Evolutionary conservation across 2,329 filamentous ascomycete species (phyloP), one percentile per base, ranked within the genome.

Genomic region (Aspergillus sp.): DNA sequence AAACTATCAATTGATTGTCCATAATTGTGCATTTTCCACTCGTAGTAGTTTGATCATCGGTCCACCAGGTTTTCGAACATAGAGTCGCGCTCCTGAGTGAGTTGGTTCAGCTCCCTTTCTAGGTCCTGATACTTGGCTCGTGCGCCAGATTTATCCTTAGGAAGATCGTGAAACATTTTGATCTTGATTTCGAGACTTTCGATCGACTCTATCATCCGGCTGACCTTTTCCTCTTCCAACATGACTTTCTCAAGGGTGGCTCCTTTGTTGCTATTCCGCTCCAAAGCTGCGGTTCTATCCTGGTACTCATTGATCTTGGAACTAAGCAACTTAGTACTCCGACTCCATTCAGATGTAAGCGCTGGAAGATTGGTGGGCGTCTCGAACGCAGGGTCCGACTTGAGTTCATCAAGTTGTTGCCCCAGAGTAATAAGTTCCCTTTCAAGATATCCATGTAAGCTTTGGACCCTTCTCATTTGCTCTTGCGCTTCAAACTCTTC

Each of bases 41-140:
- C 12, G 33, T 41, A 55, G 15, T 37, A 19, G 33, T 47, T 41
- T 24, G 57, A 52, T 52, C 52, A 55, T 47, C 19, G 15, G 44
- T 86, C 85, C 2, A 91, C 85, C 47, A 95, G 71, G 2, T 81
- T 83, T 69, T 93, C 91, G 70, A 96, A 96, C 55, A 91, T 79
- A 31, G 77, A 81, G 70, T 96, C 91, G 54, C 92, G 83, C 64
- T 82, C 80, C 62, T 80, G 80, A 27, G 82, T 86, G 52, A 91
- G 75, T 9, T 77, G 75, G 40, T 82, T 80, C 46, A 96, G 77
- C 67, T 91, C 85, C 2, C 78, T 76, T 59, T 89, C 84, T 44
- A 92, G 75, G 31, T 80, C 78, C 62, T 90, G 88, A 27, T 96
- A 80, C 70, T 90, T 86, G n/a, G 79, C 75, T 64, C 87, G 83